Percentiles rank a stretch among this genome's conserved stretches.
Evolutionary conservation across 2,329 filamentous ascomycete genomes (phyloP).

Genomic region (Moelleriella libera): DNA sequence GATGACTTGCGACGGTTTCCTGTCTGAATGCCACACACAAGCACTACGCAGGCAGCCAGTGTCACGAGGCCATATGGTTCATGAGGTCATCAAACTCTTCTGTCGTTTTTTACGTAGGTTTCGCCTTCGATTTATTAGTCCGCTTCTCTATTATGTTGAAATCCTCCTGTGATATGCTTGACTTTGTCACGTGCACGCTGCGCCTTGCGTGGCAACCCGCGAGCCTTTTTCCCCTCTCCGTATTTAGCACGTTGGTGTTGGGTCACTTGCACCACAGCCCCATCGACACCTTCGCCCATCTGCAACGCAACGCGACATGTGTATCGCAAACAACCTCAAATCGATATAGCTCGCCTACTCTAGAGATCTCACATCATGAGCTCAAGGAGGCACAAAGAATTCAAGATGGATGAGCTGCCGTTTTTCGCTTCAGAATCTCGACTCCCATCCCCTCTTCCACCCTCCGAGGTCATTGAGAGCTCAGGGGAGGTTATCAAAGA

Average conservation of each 20-base stretch:
- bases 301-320: neutral
- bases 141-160: too few species aligned
- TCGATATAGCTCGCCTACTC: neutral
- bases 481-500: constrained; percentile 3
- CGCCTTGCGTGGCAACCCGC: neutral
- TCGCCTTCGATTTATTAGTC: too few species aligned
- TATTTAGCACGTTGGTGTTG: neutral
- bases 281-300: neutral
- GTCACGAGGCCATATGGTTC: too few species aligned
- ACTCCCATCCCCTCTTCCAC: constrained; percentile 2
- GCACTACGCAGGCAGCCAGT: too few species aligned
- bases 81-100: too few species aligned
- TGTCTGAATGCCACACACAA: too few species aligned
- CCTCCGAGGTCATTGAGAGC: constrained; percentile 1
- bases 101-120: too few species aligned
- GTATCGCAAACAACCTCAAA: neutral
- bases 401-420: neutral
- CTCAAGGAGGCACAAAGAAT: neutral
- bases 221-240: neutral
- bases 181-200: too few species aligned
- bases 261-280: neutral
- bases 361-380: neutral
- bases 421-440: constrained; percentile 2
- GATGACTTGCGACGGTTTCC: too few species aligned
- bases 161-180: too few species aligned